Conservation (phyloP, 2,329 filamentous ascomycete species). For the Microsporum ferrugineum region DNA sequence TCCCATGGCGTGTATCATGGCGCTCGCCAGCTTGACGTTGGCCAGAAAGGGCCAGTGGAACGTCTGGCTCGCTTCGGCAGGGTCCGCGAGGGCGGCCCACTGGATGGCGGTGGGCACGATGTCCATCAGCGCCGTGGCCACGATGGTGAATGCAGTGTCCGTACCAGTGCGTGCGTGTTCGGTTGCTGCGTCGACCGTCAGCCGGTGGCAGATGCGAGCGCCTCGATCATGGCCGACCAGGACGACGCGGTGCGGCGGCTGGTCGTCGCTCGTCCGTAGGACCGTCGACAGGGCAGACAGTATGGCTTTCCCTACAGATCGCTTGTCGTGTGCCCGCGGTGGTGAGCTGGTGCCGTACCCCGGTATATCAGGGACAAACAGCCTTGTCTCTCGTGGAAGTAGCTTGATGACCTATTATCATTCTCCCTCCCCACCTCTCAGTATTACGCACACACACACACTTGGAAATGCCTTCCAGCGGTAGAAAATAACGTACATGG, state of each 20-base stretch:
- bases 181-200: constrained; percentile 32
- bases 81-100: constrained; percentile 34
- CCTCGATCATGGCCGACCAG: constrained; percentile 42
- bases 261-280: not conserved
- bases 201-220: constrained; percentile 39
- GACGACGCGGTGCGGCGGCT: constrained; percentile 23
- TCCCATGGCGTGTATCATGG: constrained; percentile 35
- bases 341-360: constrained; percentile 37
- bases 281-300: constrained; percentile 7
- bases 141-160: constrained; percentile 22
- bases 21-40: constrained; percentile 33
- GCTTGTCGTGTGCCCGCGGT: constrained; percentile 17
- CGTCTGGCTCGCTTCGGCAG: constrained; percentile 28
- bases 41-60: constrained; percentile 45
- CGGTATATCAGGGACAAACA: constrained; percentile 40
- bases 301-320: constrained; percentile 13
- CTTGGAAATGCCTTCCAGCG: not conserved
- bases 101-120: constrained; percentile 40
- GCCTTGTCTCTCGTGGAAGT: constrained; percentile 30
- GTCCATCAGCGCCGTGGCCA: constrained; percentile 36
- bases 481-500: constrained; percentile 10
- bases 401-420: constrained; percentile 26
- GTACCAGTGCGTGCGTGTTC: constrained; percentile 12
- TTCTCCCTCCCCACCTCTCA: not conserved
- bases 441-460: no score